Percentiles rank a stretch among this genome's conserved stretches.
These are phyloP conservation scores for rapeseed (Brassica napus) DNA, from an alignment of 345 rosid genomes.

Conservation along the genomic window DNA sequence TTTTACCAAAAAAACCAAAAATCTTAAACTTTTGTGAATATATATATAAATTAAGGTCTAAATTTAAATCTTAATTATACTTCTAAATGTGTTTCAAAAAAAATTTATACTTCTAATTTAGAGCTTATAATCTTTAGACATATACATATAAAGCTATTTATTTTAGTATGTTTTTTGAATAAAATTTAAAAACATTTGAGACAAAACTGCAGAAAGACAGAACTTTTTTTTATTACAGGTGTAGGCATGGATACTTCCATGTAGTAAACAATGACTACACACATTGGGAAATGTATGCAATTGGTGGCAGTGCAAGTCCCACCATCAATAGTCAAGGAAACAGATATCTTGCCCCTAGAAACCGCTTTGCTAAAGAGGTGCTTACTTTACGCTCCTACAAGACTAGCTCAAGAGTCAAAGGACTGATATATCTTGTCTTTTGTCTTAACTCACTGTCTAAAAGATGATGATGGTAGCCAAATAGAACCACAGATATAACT, in stretches of 20 bases:
- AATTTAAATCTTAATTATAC: too few species aligned
- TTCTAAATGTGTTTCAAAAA: too few species aligned
- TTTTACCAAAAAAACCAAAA: too few species aligned
- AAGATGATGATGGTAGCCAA: neutral
- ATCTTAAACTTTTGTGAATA: too few species aligned
- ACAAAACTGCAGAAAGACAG: too few species aligned
- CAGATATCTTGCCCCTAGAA: slow-evolving; percentile 81
- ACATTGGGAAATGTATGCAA: slow-evolving; percentile 99
- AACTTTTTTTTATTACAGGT: slow-evolving; percentile 46
- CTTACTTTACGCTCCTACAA: neutral
- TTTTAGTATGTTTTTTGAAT: too few species aligned
- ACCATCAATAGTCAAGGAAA: slow-evolving; percentile 98
- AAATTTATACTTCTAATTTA: too few species aligned
- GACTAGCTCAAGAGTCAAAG: neutral
- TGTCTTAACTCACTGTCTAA: neutral
- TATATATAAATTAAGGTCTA: too few species aligned
- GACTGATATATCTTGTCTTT: neutral
- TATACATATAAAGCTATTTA: too few species aligned
- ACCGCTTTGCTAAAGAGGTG: slow-evolving; percentile 72
- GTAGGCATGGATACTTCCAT: slow-evolving; percentile 97
- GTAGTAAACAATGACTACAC: slow-evolving; percentile 99
- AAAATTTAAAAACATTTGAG: too few species aligned
- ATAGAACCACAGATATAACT: neutral
- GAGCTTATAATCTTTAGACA: too few species aligned
- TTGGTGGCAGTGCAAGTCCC: slow-evolving; percentile 97